Evolutionary conservation across 768 basidiomycete species (phyloP).

Genomic region (Tricholoma sp.): DNA sequence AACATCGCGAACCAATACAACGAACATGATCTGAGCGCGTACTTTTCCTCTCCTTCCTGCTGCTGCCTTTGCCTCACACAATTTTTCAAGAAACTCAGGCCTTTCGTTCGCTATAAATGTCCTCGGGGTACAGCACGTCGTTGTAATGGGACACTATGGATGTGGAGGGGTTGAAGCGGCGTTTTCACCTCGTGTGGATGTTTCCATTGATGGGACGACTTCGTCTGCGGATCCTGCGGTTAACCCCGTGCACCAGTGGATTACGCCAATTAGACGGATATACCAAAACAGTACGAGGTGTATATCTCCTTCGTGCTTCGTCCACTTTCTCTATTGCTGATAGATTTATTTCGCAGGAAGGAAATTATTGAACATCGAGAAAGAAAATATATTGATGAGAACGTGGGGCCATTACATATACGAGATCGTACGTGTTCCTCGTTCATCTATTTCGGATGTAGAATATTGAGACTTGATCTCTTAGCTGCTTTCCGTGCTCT

Average conservation of each 20-base stretch:
- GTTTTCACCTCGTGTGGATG: conserved; percentile 20
- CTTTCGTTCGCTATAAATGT: conserved; percentile 34
- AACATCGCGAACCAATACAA: conserved; percentile 39
- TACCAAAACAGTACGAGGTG: conserved; percentile 31
- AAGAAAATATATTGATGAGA: neutral
- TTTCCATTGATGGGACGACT: neutral
- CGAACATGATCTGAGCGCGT: conserved; percentile 31
- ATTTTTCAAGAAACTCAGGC: conserved; percentile 23
- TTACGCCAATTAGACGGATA: conserved; percentile 33
- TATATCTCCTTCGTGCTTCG: neutral
- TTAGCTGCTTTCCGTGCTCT: conserved; percentile 37
- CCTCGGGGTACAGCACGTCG: conserved; percentile 33
- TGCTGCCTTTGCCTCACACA: neutral
- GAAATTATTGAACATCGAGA: conserved; percentile 11
- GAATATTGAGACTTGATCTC: neutral
- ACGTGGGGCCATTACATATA: neutral
- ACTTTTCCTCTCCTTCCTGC: conserved; percentile 6
- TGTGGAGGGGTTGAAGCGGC: conserved; percentile 38
- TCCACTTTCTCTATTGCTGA: conserved; percentile 8
- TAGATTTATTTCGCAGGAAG: conserved; percentile 31
- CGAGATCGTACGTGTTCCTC: neutral
- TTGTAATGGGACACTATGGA: conserved; percentile 41
- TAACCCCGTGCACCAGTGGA: conserved; percentile 36
- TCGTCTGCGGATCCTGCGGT: conserved; percentile 11
- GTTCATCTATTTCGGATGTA: neutral